A percentile compares a stretch with the other conserved stretches of the same genome.
Conservation (phyloP, 345 rosid genomes). For the Populus simonii region DNA sequence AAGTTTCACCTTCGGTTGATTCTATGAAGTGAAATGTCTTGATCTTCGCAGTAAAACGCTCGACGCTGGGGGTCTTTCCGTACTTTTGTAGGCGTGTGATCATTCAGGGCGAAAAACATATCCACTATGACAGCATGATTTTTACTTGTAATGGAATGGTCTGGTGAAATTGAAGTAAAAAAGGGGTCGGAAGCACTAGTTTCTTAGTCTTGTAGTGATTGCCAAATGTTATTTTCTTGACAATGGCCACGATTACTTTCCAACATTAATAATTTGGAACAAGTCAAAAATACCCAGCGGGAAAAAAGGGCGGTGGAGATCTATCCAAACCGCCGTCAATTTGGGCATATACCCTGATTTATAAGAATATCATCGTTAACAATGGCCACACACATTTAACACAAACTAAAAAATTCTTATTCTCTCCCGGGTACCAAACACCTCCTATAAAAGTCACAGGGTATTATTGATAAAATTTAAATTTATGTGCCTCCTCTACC, state of each 20-base stretch:
- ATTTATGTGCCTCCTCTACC: constrained; percentile 20
- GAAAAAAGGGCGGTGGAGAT: no score
- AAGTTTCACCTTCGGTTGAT: background rate
- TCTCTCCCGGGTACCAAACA: background rate
- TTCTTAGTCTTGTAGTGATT: background rate
- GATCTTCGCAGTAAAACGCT: background rate
- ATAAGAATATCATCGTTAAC: background rate
- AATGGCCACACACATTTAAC: background rate
- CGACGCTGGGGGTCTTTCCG: rapidly evolving
- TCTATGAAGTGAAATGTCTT: background rate
- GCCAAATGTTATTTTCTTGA: background rate
- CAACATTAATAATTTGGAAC: no score
- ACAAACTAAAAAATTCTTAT: background rate
- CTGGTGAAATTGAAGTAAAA: background rate
- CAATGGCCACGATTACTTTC: background rate
- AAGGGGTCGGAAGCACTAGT: no score
- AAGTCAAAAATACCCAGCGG: no score
- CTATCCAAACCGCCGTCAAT: no score
- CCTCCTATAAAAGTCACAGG: background rate
- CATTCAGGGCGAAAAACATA: background rate
- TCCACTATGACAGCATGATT: background rate
- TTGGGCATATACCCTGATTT: background rate
- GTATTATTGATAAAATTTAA: constrained; percentile 20
- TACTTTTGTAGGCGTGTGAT: background rate
- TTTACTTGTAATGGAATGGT: background rate